These are phyloP conservation scores for Micractinium conductrix DNA, from an alignment of 139 green algal genomes.

Conservation along the genomic window DNA sequence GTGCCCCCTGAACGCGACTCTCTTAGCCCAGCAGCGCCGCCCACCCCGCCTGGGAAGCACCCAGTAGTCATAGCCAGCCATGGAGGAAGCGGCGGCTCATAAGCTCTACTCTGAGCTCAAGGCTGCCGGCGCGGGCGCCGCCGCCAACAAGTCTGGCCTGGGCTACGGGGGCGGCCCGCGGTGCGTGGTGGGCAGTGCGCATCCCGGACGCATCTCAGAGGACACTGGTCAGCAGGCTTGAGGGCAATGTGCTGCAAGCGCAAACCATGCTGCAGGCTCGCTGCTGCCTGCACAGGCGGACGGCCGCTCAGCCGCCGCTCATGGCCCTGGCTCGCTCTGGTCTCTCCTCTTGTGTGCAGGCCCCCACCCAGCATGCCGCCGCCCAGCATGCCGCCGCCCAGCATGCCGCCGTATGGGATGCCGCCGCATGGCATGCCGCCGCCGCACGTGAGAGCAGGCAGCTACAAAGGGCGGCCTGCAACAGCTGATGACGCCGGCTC, in stretches of 20 bases:
- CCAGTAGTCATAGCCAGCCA: not conserved
- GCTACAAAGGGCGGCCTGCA: not conserved
- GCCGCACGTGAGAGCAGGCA: not conserved
- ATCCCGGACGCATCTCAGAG: too few relatives aligned
- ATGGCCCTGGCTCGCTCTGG: too few relatives aligned
- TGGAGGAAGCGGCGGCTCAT: slow-evolving; percentile 15
- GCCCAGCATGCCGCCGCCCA: too few relatives aligned
- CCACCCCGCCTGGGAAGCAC: too few relatives aligned
- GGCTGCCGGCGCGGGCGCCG: not conserved
- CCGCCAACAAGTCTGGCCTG: not conserved
- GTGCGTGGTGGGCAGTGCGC: not conserved
- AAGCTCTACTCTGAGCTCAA: not conserved
- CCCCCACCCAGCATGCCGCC: too few relatives aligned
- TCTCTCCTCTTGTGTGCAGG: not conserved
- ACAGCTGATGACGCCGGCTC: too few relatives aligned
- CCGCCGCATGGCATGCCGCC: slow-evolving; percentile 3
- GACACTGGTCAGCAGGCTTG: not conserved
- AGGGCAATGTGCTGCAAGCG: not conserved
- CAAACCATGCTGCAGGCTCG: not conserved
- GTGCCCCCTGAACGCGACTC: too few relatives aligned
- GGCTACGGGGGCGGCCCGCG: too few relatives aligned
- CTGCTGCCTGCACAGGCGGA: not conserved
- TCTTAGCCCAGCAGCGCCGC: too few relatives aligned
- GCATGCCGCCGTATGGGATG: not conserved
- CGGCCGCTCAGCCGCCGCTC: not conserved